A percentile compares a stretch with the other conserved stretches of the same genome.
phyloP scores from a whole-genome alignment of 176 grass and related monocot genomes.

The Alopecurus myosuroides region DNA sequence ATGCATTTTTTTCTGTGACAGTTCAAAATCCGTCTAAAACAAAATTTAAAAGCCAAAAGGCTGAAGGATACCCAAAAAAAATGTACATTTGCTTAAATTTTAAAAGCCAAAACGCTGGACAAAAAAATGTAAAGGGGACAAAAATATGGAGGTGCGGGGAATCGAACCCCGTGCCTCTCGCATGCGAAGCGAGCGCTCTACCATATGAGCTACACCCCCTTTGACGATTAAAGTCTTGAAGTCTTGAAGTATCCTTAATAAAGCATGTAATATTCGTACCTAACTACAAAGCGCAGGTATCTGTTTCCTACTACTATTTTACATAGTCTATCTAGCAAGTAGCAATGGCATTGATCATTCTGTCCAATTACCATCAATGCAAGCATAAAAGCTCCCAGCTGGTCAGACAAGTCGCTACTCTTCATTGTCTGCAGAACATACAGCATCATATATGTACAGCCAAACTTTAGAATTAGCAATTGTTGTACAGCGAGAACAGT shows the following conservation, averaged over 20 bases:
- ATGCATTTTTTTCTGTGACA: too few species aligned
- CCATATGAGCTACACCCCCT: constrained; percentile 99
- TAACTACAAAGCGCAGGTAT: too few species aligned
- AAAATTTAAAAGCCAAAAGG: too few species aligned
- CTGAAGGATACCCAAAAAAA: too few species aligned
- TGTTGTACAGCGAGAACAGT: not conserved
- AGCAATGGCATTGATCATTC: not conserved
- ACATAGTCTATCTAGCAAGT: too few species aligned
- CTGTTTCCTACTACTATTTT: too few species aligned
- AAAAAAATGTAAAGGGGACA: too few species aligned
- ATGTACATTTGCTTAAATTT: too few species aligned
- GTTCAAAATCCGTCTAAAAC: too few species aligned
- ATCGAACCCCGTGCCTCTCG: constrained; percentile 99
- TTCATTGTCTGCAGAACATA: not conserved
- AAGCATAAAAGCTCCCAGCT: not conserved
- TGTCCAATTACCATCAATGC: not conserved
- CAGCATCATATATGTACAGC: not conserved
- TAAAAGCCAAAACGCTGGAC: too few species aligned
- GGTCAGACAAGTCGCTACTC: not conserved
- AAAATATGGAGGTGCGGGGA: constrained; percentile 83
- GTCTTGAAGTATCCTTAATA: not conserved
- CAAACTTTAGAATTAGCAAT: not conserved
- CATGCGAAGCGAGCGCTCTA: constrained; percentile 99
- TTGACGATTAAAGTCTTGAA: not conserved
- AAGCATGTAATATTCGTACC: too few species aligned